Base-by-base conservation (phyloP, 1,284 basidiomycete genomes). In the Athelia psychrophila region DNA sequence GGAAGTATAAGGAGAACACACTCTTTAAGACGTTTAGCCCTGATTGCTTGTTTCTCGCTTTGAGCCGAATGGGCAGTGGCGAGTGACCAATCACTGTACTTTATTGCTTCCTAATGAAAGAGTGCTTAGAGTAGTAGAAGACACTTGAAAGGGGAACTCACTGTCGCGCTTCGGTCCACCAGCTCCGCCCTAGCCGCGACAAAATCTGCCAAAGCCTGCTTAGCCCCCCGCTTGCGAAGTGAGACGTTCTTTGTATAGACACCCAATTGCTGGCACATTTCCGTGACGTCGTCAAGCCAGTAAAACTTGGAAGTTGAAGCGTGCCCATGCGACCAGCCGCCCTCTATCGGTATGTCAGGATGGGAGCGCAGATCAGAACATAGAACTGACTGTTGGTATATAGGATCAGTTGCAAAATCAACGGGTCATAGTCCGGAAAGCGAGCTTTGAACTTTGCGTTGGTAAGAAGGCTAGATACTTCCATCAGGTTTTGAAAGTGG, bases 241-340 rank as follows among this genome's bases (percentile, higher is more conserved):
- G 63, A 49, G 2, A 65, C 49, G 33, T 65, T 58, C 19, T 61
- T 54, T 24, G 65, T 49, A n/a, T 59, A 53, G 2, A 23, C 51
- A 3, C 52, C 57, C 3, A 67, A 51, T 47, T 51, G 55, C 19
- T 49, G 27, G 2, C 56, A 52, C 55, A 71, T 62, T 2, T 56
- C 53, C 15, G 57, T 45, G 30, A 73, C 56, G 47, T 73, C 71
- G 2, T 51, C 23, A 18, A 56, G 54, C 71, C 70, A 73, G 54
- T 66, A 72, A 51, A 64, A 71, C n/a, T 59, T 59, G 50, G 62
- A 66, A 2, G 47, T 51, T 20, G 63, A 63, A 13, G 56, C 36
- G 46, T 60, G 58, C 1, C 65, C 62, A 50, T 68, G 59, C 5
- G 60, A 40, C 60, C 63, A 64, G 18, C 64, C 68, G 20, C 70